Evolutionary conservation across 1,139 yeast species (phyloP), one percentile per base, ranked within the genome.

Genomic region (Blastobotrys persicus): DNA sequence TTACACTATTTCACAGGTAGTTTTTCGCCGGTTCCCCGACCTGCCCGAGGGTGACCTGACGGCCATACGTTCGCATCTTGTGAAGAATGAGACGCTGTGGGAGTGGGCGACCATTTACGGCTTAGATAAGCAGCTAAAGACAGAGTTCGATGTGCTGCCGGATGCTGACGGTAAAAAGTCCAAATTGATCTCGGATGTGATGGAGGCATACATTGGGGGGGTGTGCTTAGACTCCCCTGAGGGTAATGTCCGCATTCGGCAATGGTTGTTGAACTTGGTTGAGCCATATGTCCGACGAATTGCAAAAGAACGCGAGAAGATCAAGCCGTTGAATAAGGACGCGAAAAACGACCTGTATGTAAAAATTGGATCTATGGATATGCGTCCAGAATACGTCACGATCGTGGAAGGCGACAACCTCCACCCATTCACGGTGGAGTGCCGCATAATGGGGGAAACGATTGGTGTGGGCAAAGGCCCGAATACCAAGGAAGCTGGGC

Each of bases 191-290:
- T 91, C 95, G 0, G 95, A 87, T 69, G 77, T 85, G 0, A 87
- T 91, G 65, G 97, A 91, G 67, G 96, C 97, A 0, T 91, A 89
- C 61, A 76, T 91, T 35, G 98, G 96, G 3, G 98, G 94, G 0
- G 68, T 91, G 38, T 79, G 81, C 9, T 73, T 81, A 39, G 95
- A 87, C 56, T 63, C 69, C 42, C 63, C 65, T 1, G 70, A 74
- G 2, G 76, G 78, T 42, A 41, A 33, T 33, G n/a, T 14, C 23
- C 69, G 68, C 1, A 73, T 69, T 20, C 79, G 86, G 3, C 73
- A 76, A 51, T 89, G 96, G 95, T 64, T 88, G 14, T 64, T 67
- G 4, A 66, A 72, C 46, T 69, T 88, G 31, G 76, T 81, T 45
- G 71, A 70, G 37, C 84, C 85, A 55, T 61, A 78, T 61, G 58